Base-by-base conservation (phyloP, 306 rosid genomes). In the Heteromeles arbutifolia region DNA sequence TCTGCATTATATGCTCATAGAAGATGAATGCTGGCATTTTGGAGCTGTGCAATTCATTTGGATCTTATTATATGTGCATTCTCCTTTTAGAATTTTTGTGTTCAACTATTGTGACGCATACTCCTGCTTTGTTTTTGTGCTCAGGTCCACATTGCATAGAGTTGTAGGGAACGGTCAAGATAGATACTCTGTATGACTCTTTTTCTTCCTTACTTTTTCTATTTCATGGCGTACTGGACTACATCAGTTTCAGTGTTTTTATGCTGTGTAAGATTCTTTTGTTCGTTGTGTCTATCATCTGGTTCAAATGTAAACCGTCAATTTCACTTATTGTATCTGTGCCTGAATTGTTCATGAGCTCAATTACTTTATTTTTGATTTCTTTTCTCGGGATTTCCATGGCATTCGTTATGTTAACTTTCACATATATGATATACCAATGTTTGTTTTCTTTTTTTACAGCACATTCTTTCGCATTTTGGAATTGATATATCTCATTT, bases 111-210 rank as follows among this genome's bases (percentile, higher is more conserved):
- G 43, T 66, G 21, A 41, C 78, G 32, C n/a, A 11, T 12, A 45
- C 68, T 44, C 61, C 26, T 70, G 26, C 15, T 63, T 77, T 77
- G 43, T 56, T 70, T 77, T 77, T 37, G 74, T 70, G 41, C 77
- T 83, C 89, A 95, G 99, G 91, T 92, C 99, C 62, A 95, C 99
- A 37, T 70, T 95, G 85, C 99, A 95, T 84, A 88, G 97, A 83
- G 97, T 95, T 74, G 64, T 95, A 18, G 96, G 88, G 81, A 87
- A 84, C 61, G 97, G 92, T 70, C 93, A 85, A 79, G 97, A 83
- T 37, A 89, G 98, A 92, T 92, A 82, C 74, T 95, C 98, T 43
- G 98, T 95, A 89, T 81, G 96, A 53, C 63, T n/a, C 21, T 63
- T 31, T 15, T 50, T 67, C 56, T 28, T 45, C 6, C 14, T 45